Percentiles rank a stretch among this genome's conserved stretches.
Conservation (phyloP, 2,329 filamentous ascomycete genomes). For the Colletotrichum australisinense region DNA sequence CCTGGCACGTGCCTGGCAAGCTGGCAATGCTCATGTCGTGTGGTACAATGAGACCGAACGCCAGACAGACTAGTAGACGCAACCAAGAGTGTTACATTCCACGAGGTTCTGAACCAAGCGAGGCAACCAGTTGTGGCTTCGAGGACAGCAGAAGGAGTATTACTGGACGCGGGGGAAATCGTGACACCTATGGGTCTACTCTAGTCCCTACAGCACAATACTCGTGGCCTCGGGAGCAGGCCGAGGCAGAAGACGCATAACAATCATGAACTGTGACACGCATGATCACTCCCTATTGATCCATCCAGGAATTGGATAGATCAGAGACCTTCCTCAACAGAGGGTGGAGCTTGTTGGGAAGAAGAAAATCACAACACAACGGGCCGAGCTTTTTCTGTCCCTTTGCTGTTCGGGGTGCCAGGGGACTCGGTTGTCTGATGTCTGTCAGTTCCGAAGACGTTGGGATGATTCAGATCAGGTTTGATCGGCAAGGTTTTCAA, state of each 20-base stretch:
- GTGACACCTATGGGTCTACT: not conserved
- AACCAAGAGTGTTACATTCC: not conserved
- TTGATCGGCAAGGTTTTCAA: constrained; percentile 27
- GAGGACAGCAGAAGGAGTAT: not conserved
- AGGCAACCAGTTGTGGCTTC: not conserved
- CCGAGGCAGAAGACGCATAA: not conserved
- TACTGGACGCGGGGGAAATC: not conserved
- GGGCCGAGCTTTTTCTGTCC: constrained; percentile 2
- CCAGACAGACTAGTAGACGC: not conserved
- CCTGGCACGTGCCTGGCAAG: not conserved
- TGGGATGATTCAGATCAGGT: constrained; percentile 34
- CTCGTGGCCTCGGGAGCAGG: not conserved
- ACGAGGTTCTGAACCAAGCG: not conserved
- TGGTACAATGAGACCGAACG: not conserved
- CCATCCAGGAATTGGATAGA: not conserved
- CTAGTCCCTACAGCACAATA: not conserved
- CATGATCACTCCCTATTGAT: not conserved
- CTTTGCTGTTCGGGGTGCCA: not conserved
- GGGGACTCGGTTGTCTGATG: constrained; percentile 34
- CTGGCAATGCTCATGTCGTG: not conserved
- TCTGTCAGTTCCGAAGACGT: constrained; percentile 29
- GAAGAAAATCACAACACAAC: constrained; percentile 16
- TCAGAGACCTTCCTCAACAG: not conserved
- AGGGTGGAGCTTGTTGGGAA: not conserved
- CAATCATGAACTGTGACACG: not conserved